Base-by-base conservation (phyloP, 345 rosid species). In the Carallia brachiata region DNA sequence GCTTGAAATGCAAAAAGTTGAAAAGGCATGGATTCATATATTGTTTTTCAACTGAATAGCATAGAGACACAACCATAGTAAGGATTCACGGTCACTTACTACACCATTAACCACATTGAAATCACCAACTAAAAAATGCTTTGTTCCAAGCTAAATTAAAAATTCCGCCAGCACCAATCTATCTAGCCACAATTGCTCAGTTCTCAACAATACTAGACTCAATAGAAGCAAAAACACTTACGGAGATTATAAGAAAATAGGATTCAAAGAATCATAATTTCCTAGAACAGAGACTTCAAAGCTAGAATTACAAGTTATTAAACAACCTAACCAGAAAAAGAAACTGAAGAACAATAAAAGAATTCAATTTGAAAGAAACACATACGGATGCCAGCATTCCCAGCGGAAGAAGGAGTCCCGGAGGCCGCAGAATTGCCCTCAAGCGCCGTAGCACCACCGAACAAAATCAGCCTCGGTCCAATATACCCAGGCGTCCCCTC, bases 401-500 rank as follows among this genome's bases (percentile, higher is more conserved):
- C 99, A 61, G 99, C 96, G 0, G 99, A 92, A 39, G 99, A 81
- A 31, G 98, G 99, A 34, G 99, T 85, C 59, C 99, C 97, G 0
- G 97, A 74, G 61, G 97, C 89, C 2, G 85, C 90, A 23, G 99
- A 87, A 71, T 92, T 95, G 50, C 99, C 98, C 87, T 92, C 99
- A 9, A 95, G 94, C 5, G 98, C 97, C 0, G 99, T 95, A 63
- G 99, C 99, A 62, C 99, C 98, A 36, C 98, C 99, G 5, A 95
- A 95, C 73, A 95, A 83, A 72, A 95, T 88, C 83, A 95, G 80
- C 79, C 99, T 84, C 1, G 96, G 97, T 3, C 97, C 99, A 73
- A 95, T 82, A 56, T 85, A 92, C 56, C 82, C 85, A 10, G 91
- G 80, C 54, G 93, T 47, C n/a, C 97, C 97, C 70, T 95, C 99